Evolutionary conservation across 75 land plant genomes (phyloP).

Genomic region (Picea glauca): DNA sequence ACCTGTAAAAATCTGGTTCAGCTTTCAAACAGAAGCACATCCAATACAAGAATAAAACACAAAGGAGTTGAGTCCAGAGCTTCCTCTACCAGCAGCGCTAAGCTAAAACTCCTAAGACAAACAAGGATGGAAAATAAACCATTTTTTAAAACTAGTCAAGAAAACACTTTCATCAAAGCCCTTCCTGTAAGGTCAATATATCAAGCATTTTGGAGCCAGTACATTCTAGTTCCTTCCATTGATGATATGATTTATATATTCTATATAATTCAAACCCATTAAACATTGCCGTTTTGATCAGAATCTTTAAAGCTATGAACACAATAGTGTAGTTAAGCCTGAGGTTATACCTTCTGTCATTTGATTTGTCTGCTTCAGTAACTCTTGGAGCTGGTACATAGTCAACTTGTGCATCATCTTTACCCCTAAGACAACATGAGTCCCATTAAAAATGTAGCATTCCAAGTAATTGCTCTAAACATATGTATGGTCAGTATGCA

Average conservation of each 20-base stretch:
- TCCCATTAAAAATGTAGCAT: not conserved
- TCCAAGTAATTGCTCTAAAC: not conserved
- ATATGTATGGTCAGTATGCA: not conserved
- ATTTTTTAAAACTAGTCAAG: not conserved
- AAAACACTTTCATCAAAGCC: not conserved
- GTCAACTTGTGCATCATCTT: constrained; percentile 71
- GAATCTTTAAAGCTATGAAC: not conserved
- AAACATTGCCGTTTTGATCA: not conserved
- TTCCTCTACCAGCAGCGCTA: not conserved
- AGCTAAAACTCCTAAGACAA: not conserved
- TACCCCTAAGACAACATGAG: constrained; percentile 41
- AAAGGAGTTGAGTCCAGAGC: not conserved
- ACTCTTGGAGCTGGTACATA: constrained; percentile 83
- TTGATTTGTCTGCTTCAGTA: constrained; percentile 87
- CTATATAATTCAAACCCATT: not conserved
- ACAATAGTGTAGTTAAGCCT: not conserved
- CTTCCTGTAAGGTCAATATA: not conserved
- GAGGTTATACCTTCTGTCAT: constrained; percentile 58
- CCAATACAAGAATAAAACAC: not conserved
- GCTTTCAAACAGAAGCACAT: not conserved
- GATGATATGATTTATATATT: not conserved
- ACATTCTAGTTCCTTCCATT: not conserved
- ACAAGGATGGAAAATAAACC: not conserved
- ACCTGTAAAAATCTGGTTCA: constrained; percentile 36
- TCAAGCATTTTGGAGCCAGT: not conserved